Conservation (phyloP, 352 stramenopile species). For the Pythium monospermum region DNA sequence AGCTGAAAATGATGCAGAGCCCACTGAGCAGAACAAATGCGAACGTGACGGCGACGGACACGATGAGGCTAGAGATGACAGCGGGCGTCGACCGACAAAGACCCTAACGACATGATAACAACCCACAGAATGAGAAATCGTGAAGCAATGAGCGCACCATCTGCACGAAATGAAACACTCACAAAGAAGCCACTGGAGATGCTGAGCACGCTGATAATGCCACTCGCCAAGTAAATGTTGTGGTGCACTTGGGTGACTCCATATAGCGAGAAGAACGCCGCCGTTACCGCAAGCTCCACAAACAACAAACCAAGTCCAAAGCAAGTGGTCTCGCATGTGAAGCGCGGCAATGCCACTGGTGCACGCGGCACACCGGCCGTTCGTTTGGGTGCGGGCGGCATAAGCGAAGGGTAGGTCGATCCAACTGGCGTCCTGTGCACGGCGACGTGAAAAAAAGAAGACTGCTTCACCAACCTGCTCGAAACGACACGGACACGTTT, state of each 20-base stretch:
- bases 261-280: constrained; percentile 38
- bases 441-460: too few relatives aligned
- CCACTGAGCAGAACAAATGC: constrained; percentile 45
- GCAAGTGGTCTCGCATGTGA: constrained; percentile 46
- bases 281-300: constrained; percentile 31
- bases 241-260: constrained; percentile 31
- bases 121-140: too few relatives aligned
- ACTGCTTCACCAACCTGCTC: too few relatives aligned
- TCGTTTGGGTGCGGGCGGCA: neutral
- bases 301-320: constrained; percentile 31
- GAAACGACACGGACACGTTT: neutral
- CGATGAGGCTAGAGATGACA: constrained; percentile 47
- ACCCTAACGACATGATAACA: constrained; percentile 20
- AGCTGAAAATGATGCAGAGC: constrained; percentile 49
- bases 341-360: constrained; percentile 31
- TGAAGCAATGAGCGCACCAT: neutral
- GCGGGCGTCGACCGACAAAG: constrained; percentile 45
- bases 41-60: constrained; percentile 43
- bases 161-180: constrained; percentile 1
- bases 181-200: constrained; percentile 44
- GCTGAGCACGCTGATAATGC: constrained; percentile 33
- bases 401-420: neutral
- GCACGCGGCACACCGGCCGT: constrained; percentile 6
- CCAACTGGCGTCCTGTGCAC: too few relatives aligned
- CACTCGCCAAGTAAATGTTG: constrained; percentile 28